Evolutionary conservation across 805 yeast genomes (phyloP), one percentile per base, ranked within the genome.

Genomic region (Phaffomyces opuntiae): DNA sequence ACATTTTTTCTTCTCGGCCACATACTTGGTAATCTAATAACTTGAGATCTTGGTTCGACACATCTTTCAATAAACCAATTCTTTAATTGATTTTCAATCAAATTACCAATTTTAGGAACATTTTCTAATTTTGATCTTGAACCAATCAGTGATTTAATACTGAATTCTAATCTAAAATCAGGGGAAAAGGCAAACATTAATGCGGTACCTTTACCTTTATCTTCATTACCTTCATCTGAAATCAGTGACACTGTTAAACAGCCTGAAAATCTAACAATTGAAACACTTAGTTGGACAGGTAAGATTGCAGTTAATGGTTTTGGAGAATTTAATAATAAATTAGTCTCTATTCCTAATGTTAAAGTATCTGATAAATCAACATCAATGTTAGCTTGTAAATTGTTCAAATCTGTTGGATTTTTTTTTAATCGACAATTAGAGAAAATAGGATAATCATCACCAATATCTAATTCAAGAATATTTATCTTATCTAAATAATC

Each of bases 381-480:
- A 63, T 90, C 96, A 31, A 90, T 89, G 54, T 85, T 87, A 1
- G 96, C 96, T 60, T 89, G 96, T 69, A 77, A 62, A 38, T 65
- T 75, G 34, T 70, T 70, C 21, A 65, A 58, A 19, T 76, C 70
- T 1, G 69, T 69, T 21, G 75, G 74, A 45, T 77, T 74, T 49
- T 79, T 80, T 50, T 73, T 73, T 35, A 93, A 86, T 42, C 95
- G 74, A 64, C 99, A 93, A 59, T 93, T 93, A 46, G 96, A 86
- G 61, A 93, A 87, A 43, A 93, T 87, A 4, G 99, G 99, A 61
- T 83, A 93, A 63, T 90, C 97, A 60, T 88, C 87, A 32, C 99
- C 99, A 47, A 93, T 82, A 56, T 89, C 91, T 25, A 93, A 80
- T 57, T 91, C 97, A 1, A 90, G 85, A 40, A 93, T 78, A 49